Percentiles rank a stretch among this genome's conserved stretches.
Evolutionary conservation across 495 filamentous ascomycete species (phyloP).

Genomic region (Terfezia boudieri): DNA sequence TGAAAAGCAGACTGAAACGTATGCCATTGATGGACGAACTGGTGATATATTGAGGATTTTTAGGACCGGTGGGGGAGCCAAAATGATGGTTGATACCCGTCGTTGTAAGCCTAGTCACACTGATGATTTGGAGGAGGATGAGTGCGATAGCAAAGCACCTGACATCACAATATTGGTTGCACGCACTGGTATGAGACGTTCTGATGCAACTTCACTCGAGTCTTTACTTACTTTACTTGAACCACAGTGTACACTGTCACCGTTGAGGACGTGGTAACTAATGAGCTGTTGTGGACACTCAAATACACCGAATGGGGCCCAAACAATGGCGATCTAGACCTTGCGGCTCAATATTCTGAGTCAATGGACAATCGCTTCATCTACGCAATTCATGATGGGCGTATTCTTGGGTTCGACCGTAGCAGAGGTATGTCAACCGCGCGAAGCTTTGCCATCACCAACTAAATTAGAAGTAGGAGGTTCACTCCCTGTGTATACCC

Average conservation of each 20-base stretch:
- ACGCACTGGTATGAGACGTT: slow-evolving; percentile 16
- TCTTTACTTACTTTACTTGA: slow-evolving; percentile 1
- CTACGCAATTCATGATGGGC: slow-evolving; percentile 69
- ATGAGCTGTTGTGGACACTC: slow-evolving; percentile 63
- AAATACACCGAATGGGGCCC: slow-evolving; percentile 90
- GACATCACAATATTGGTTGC: slow-evolving; percentile 18
- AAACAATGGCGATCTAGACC: slow-evolving; percentile 75
- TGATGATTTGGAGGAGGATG: slow-evolving; percentile 36
- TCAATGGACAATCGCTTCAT: slow-evolving; percentile 80
- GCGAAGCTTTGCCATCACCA: too few relatives aligned
- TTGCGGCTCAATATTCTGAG: slow-evolving; percentile 52
- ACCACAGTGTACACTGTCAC: slow-evolving; percentile 62
- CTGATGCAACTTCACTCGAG: not conserved
- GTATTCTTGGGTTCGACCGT: slow-evolving; percentile 51
- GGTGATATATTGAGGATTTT: slow-evolving; percentile 50
- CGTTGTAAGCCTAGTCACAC: slow-evolving; percentile 34
- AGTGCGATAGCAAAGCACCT: slow-evolving; percentile 36
- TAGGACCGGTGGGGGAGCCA: slow-evolving; percentile 28
- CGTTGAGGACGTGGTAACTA: slow-evolving; percentile 55
- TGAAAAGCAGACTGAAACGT: slow-evolving; percentile 69
- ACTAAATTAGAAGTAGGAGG: too few relatives aligned
- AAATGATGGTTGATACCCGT: slow-evolving; percentile 28
- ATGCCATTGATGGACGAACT: slow-evolving; percentile 66
- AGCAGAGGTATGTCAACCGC: not conserved
- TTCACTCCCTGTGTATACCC: slow-evolving; percentile 28